These are phyloP conservation scores for Beauveria pseudobassiana DNA, from an alignment of 2,329 filamentous ascomycete species.

Conservation along the genomic window DNA sequence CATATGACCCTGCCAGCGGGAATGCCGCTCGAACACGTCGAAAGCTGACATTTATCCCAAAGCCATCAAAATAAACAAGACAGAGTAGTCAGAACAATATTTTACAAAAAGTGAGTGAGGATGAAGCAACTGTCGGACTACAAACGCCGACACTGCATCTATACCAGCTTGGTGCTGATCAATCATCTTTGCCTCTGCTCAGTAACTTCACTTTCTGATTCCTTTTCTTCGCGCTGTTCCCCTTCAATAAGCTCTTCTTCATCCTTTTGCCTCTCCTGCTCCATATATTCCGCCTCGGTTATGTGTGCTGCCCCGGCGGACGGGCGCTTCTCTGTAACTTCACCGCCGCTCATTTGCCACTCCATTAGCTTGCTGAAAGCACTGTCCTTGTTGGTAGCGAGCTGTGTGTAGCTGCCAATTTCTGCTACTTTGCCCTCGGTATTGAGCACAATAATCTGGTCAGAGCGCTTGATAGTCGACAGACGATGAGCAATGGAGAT, in stretches of 20 bases:
- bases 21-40: background rate
- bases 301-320: slow-evolving; percentile 32
- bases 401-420: slow-evolving; percentile 72
- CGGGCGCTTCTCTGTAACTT: slow-evolving; percentile 39
- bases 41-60: background rate
- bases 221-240: slow-evolving; percentile 24
- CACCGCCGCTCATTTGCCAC: slow-evolving; percentile 91
- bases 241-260: slow-evolving; percentile 35
- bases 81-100: slow-evolving; percentile 10
- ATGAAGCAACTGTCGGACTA: background rate
- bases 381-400: slow-evolving; percentile 66
- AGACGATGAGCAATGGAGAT: slow-evolving; percentile 96
- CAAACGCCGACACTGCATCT: background rate
- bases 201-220: slow-evolving; percentile 17
- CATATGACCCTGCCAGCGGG: background rate
- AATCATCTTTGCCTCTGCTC: slow-evolving; percentile 12
- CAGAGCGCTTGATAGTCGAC: slow-evolving; percentile 92
- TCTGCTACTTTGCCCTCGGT: slow-evolving; percentile 85
- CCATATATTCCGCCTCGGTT: slow-evolving; percentile 38
- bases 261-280: slow-evolving; percentile 33
- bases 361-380: slow-evolving; percentile 97
- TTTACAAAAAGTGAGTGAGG: background rate
- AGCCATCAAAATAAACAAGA: background rate
- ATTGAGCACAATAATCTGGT: slow-evolving; percentile 87
- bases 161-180: background rate